Conservation (phyloP, 2,329 filamentous ascomycete genomes). For the Diaporthe sp. region DNA sequence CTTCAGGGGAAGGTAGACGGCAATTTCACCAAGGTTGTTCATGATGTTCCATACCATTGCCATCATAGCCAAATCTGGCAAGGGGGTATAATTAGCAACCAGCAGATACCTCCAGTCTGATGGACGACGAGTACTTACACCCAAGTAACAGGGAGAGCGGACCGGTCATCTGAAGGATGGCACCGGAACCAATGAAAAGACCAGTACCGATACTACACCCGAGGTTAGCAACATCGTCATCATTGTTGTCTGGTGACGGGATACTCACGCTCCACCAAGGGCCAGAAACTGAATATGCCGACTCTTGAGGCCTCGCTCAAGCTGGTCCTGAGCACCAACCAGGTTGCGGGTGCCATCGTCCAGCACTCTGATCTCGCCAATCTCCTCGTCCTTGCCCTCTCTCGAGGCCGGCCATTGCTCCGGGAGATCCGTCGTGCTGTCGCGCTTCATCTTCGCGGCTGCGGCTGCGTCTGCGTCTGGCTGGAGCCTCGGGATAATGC, state of each 20-base stretch:
- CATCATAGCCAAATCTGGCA: conserved; percentile 74
- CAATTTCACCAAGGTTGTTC: conserved; percentile 78
- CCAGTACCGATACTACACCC: conserved; percentile 78
- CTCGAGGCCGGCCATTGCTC: conserved; percentile 24
- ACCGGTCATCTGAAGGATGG: conserved; percentile 72
- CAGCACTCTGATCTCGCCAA: conserved; percentile 34
- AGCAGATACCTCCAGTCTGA: no score
- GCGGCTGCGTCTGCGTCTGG: conserved; percentile 7
- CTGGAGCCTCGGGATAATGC: neutral
- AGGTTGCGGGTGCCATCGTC: conserved; percentile 36
- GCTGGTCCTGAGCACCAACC: conserved; percentile 39
- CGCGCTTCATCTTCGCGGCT: conserved; percentile 34
- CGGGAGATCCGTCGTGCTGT: conserved; percentile 10
- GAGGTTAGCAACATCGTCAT: conserved; percentile 1
- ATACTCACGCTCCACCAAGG: conserved; percentile 39
- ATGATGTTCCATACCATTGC: conserved; percentile 83
- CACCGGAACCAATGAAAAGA: conserved; percentile 77
- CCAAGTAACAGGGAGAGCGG: conserved; percentile 77
- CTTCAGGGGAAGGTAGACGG: conserved; percentile 81
- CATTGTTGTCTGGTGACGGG: neutral
- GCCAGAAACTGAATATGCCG: conserved; percentile 41
- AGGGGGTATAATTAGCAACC: neutral
- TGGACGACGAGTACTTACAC: neutral
- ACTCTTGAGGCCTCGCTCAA: conserved; percentile 41
- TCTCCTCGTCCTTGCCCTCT: conserved; percentile 39